phyloP scores from a whole-genome alignment of 768 basidiomycete species.

The Agaricus bisporus region DNA sequence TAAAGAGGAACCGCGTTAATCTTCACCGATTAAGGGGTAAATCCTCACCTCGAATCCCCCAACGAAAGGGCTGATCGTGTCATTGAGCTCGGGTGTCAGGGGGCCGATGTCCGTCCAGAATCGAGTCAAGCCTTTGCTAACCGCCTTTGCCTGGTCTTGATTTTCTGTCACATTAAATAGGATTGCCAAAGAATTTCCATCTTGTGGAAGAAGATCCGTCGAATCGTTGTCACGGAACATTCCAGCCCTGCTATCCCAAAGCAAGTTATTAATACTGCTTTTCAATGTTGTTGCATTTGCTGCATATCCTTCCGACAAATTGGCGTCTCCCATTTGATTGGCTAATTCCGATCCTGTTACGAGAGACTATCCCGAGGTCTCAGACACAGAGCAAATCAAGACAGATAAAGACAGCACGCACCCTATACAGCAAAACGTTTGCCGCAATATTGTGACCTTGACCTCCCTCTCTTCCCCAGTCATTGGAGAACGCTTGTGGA shows the following conservation, averaged over 20 bases:
- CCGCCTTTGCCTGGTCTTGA: constrained; percentile 28
- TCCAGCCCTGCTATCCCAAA: constrained; percentile 38
- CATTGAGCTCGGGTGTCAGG: constrained; percentile 43
- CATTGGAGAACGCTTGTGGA: constrained; percentile 33
- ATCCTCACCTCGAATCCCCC: constrained; percentile 38
- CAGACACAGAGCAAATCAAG: background rate
- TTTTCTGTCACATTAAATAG: constrained; percentile 39
- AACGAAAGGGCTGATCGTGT: constrained; percentile 46
- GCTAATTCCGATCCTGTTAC: constrained; percentile 32
- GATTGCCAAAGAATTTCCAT: constrained; percentile 43
- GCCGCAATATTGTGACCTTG: constrained; percentile 42
- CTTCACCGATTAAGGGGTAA: background rate
- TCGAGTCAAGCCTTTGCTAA: constrained; percentile 36
- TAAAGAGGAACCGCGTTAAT: constrained; percentile 13
- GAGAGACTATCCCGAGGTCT: constrained; percentile 19
- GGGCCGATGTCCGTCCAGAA: constrained; percentile 47
- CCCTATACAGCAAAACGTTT: constrained; percentile 40
- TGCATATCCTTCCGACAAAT: constrained; percentile 20
- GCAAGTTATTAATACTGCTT: constrained; percentile 30
- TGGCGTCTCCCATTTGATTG: constrained; percentile 17
- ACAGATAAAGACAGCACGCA: constrained; percentile 10
- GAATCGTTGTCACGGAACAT: constrained; percentile 43
- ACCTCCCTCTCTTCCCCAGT: constrained; percentile 44
- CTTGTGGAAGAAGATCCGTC: constrained; percentile 37
- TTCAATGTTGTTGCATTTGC: constrained; percentile 34